phyloP scores from a whole-genome alignment of 164 flowering plant genomes.

The Chimonanthus praecox region DNA sequence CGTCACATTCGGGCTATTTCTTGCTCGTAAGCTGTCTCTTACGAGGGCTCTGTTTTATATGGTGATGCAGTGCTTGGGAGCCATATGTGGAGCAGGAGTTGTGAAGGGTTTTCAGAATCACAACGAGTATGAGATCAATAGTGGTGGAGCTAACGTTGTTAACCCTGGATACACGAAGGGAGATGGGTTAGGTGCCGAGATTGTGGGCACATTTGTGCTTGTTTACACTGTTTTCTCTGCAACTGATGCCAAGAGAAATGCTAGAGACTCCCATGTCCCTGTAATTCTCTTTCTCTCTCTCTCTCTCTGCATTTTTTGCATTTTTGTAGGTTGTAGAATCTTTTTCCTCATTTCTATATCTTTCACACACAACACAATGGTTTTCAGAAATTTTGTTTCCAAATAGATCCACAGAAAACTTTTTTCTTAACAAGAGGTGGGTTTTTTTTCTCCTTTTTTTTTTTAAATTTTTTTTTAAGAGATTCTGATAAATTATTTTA shows the following conservation, averaged over 20 bases:
- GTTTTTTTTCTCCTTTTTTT: too few relatives aligned
- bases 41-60: constrained; percentile 76
- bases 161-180: constrained; percentile 71
- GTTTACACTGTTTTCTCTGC: constrained; percentile 92
- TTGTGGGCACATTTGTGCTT: constrained; percentile 81
- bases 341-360: too few relatives aligned
- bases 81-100: constrained; percentile 79
- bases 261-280: constrained; percentile 89
- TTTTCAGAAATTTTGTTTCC: too few relatives aligned
- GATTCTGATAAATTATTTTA: too few relatives aligned
- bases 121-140: constrained; percentile 11
- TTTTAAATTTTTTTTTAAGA: too few relatives aligned
- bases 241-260: constrained; percentile 83
- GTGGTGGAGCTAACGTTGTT: constrained; percentile 72
- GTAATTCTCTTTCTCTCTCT: constrained; percentile 28
- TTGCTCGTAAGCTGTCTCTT: constrained; percentile 71
- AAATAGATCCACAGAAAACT: too few relatives aligned
- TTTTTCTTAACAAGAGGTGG: too few relatives aligned
- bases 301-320: too few relatives aligned
- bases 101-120: constrained; percentile 55
- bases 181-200: constrained; percentile 79
- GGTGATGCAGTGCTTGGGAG: constrained; percentile 81
- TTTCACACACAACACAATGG: too few relatives aligned
- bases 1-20: constrained; percentile 72
- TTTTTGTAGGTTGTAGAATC: too few relatives aligned